Conservation (phyloP, 208 protist genomes). For the Wallacemonas collosoma region DNA sequence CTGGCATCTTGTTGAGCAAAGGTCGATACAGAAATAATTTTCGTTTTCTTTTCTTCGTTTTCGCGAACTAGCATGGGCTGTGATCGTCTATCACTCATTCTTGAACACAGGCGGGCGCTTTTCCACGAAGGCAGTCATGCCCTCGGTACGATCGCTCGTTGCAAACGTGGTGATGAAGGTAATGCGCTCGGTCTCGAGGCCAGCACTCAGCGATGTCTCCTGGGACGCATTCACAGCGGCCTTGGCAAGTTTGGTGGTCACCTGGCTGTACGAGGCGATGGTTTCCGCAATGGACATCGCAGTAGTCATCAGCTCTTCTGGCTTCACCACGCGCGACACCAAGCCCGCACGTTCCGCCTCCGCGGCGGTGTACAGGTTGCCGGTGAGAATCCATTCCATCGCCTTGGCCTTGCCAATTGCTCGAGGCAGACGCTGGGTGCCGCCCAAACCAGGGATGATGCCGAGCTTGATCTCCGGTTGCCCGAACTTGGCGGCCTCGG, state of each 20-base stretch:
- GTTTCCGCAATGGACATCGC: conserved; percentile 64
- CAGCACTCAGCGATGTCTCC: conserved; percentile 71
- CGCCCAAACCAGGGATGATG: conserved; percentile 94
- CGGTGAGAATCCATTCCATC: conserved; percentile 95
- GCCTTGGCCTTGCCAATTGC: conserved; percentile 91
- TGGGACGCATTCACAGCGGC: conserved; percentile 84
- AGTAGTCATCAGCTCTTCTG: conserved; percentile 65
- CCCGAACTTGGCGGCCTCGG: conserved; percentile 86
- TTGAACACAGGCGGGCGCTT: conserved; percentile 90
- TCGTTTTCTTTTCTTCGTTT: conserved; percentile 22
- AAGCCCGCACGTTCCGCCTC: conserved; percentile 84
- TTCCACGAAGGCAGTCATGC: conserved; percentile 92
- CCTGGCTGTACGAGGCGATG: conserved; percentile 75
- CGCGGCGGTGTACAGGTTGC: conserved; percentile 67
- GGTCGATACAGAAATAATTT: conserved; percentile 7
- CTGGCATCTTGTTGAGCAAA: no score
- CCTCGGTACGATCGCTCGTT: conserved; percentile 92
- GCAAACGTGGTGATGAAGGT: conserved; percentile 92
- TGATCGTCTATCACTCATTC: conserved; percentile 44
- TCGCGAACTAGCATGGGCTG: background rate
- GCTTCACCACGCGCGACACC: conserved; percentile 85
- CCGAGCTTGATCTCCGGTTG: conserved; percentile 93
- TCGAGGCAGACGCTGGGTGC: conserved; percentile 90
- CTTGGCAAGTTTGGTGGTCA: conserved; percentile 91
- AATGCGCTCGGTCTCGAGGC: conserved; percentile 82